These are phyloP conservation scores for Phytophthora sansomeana DNA, from an alignment of 352 stramenopile species.

Conservation along the genomic window DNA sequence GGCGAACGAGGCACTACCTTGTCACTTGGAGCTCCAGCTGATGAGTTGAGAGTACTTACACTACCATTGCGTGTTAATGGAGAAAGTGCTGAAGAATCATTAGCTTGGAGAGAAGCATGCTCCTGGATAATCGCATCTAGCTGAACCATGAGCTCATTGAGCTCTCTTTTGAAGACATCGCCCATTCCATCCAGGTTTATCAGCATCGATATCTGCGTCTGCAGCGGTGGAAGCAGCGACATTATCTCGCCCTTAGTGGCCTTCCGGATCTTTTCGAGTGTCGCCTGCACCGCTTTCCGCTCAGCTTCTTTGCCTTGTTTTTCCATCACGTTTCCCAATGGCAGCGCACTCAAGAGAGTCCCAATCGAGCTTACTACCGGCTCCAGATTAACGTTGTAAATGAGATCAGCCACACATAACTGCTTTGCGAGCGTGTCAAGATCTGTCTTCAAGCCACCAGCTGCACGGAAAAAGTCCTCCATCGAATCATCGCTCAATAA, in stretches of 20 bases:
- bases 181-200: constrained; percentile 57
- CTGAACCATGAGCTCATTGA: constrained; percentile 55
- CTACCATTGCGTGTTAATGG: background rate
- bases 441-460: constrained; percentile 80
- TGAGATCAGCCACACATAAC: constrained; percentile 73
- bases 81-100: background rate
- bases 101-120: constrained; percentile 19
- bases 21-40: constrained; percentile 9
- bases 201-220: constrained; percentile 67
- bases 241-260: constrained; percentile 79
- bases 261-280: constrained; percentile 87
- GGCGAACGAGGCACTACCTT: constrained; percentile 1
- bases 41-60: constrained; percentile 12
- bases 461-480: constrained; percentile 86
- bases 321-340: constrained; percentile 74
- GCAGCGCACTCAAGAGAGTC: constrained; percentile 69
- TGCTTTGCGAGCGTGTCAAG: constrained; percentile 73
- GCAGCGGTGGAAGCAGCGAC: constrained; percentile 64
- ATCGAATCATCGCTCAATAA: constrained; percentile 59
- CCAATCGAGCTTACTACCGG: constrained; percentile 44
- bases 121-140: constrained; percentile 61
- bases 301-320: constrained; percentile 80
- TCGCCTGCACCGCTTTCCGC: constrained; percentile 72
- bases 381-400: constrained; percentile 73
- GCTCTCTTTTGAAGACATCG: constrained; percentile 60